Conservation (phyloP, 345 rosid genomes). For the Brassica cretica region DNA sequence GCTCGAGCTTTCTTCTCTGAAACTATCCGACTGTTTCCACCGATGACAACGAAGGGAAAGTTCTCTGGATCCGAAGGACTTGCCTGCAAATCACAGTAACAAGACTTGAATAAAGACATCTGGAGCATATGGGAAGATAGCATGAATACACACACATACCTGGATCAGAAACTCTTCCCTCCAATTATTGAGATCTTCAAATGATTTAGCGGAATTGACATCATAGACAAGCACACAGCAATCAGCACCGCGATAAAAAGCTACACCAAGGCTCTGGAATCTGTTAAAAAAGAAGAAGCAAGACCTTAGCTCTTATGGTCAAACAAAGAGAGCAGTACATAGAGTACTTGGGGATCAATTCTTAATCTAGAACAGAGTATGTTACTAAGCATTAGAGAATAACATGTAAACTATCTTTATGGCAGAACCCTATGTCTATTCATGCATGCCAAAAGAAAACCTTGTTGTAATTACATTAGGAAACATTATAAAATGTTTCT, state of each 20-base stretch:
- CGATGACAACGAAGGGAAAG: slow-evolving; percentile 82
- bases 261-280: neutral
- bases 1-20: slow-evolving; percentile 86
- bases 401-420: neutral
- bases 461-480: neutral
- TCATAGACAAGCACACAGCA: neutral
- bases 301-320: neutral
- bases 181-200: slow-evolving; percentile 66
- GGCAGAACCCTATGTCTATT: neutral
- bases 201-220: slow-evolving; percentile 20
- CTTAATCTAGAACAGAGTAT: slow-evolving; percentile 18
- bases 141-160: slow-evolving; percentile 38
- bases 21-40: slow-evolving; percentile 89
- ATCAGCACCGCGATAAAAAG: neutral
- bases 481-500: neutral
- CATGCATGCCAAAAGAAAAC: neutral
- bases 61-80: slow-evolving; percentile 85
- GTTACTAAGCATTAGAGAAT: neutral
- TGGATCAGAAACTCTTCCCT: slow-evolving; percentile 51
- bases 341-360: neutral
- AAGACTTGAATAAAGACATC: neutral
- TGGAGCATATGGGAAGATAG: neutral
- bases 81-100: slow-evolving; percentile 50
- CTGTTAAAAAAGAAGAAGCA: neutral
- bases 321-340: too few relatives aligned